Conservation (phyloP, 2,329 filamentous ascomycete species). For the Paradendryphiella salina region DNA sequence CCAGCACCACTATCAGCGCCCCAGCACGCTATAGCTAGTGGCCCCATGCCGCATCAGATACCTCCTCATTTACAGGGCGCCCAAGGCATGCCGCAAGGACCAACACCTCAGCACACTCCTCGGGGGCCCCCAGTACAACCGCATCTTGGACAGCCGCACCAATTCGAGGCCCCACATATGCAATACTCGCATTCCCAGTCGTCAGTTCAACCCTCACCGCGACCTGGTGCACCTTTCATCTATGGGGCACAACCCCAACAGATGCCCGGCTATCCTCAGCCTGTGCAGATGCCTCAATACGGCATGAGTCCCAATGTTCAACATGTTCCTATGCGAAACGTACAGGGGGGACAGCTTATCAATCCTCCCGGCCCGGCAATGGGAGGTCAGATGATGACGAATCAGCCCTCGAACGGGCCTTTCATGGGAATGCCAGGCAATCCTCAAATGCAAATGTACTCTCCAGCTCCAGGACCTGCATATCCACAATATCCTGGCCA, state of each 20-base stretch:
- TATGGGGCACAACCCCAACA: slow-evolving; percentile 67
- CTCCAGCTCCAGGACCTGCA: slow-evolving; percentile 66
- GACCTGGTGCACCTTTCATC: slow-evolving; percentile 70
- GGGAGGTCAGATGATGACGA: slow-evolving; percentile 78
- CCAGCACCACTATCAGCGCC: slow-evolving; percentile 63
- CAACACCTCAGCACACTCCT: slow-evolving; percentile 74
- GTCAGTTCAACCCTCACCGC: slow-evolving; percentile 78
- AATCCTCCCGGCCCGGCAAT: slow-evolving; percentile 71
- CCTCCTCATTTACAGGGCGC: slow-evolving; percentile 77
- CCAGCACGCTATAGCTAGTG: slow-evolving; percentile 63
- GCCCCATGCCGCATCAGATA: slow-evolving; percentile 77
- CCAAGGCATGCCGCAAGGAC: slow-evolving; percentile 67
- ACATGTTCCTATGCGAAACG: slow-evolving; percentile 72
- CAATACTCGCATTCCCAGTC: slow-evolving; percentile 80
- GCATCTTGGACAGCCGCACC: slow-evolving; percentile 71
- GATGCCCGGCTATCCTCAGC: slow-evolving; percentile 53
- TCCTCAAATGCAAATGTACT: slow-evolving; percentile 82
- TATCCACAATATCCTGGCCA: slow-evolving; percentile 63
- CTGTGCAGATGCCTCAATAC: slow-evolving; percentile 66
- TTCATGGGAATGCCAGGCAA: slow-evolving; percentile 71
- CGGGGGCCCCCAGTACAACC: slow-evolving; percentile 77
- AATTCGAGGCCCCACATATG: slow-evolving; percentile 84
- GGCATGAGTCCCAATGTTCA: slow-evolving; percentile 71
- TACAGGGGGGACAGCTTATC: slow-evolving; percentile 74
- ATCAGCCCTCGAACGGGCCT: slow-evolving; percentile 66